These are phyloP conservation scores for Scheffersomyces lignicola DNA, from an alignment of 1,139 yeast genomes.

Conservation along the genomic window DNA sequence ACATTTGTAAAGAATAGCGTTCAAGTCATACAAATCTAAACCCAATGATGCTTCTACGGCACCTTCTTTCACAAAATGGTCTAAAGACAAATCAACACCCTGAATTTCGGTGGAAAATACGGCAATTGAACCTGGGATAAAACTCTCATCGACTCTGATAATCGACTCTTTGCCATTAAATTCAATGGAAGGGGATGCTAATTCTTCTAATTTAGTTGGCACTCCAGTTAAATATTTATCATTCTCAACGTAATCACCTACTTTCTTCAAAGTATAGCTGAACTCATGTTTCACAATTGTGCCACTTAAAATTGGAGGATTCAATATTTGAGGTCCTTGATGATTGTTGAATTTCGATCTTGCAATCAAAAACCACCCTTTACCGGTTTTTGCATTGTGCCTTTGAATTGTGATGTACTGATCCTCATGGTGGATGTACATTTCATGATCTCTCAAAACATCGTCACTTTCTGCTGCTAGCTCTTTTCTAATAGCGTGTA, in stretches of 20 bases:
- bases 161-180: constrained; percentile 43
- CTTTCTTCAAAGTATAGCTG: constrained; percentile 54
- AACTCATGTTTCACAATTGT: constrained; percentile 62
- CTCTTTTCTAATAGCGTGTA: constrained; percentile 57
- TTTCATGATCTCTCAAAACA: constrained; percentile 73
- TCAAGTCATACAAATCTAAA: constrained; percentile 67
- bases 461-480: constrained; percentile 69
- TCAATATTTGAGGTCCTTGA: constrained; percentile 50
- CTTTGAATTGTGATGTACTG: constrained; percentile 91
- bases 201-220: constrained; percentile 59
- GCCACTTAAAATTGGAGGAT: constrained; percentile 66
- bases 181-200: constrained; percentile 52
- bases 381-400: constrained; percentile 77
- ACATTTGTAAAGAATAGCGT: constrained; percentile 72
- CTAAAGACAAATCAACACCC: constrained; percentile 51
- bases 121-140: constrained; percentile 91
- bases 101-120: constrained; percentile 75
- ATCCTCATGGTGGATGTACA: constrained; percentile 92
- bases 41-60: constrained; percentile 70
- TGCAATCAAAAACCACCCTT: constrained; percentile 87
- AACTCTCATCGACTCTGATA: constrained; percentile 50
- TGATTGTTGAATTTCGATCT: constrained; percentile 66
- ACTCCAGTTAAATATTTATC: constrained; percentile 54
- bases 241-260: constrained; percentile 49
- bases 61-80: constrained; percentile 65